Evolutionary conservation across 805 yeast species (phyloP).

Genomic region (Yarrowia sp.): DNA sequence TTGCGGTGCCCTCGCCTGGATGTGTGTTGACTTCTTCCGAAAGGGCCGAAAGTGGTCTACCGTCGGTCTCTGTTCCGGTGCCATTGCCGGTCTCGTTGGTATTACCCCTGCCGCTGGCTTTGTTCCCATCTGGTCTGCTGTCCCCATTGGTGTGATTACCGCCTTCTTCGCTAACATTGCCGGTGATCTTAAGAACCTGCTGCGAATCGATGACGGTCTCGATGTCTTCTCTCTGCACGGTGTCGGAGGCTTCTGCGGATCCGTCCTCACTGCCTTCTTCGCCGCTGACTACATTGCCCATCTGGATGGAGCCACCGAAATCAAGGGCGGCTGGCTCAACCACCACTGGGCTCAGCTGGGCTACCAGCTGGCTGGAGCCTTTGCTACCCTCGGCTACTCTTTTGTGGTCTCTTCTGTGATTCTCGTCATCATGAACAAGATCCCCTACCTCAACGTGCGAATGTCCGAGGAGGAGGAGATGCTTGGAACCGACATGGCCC

Average conservation of each 20-base stretch:
- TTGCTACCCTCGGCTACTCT: constrained; percentile 79
- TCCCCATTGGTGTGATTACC: constrained; percentile 81
- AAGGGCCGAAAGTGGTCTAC: constrained; percentile 93
- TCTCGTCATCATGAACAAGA: constrained; percentile 71
- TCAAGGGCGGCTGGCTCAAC: constrained; percentile 92
- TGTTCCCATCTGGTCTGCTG: constrained; percentile 90
- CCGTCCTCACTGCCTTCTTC: constrained; percentile 84
- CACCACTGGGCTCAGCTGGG: constrained; percentile 90
- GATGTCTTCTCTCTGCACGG: constrained; percentile 95
- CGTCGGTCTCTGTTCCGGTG: constrained; percentile 90
- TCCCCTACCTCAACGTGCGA: constrained; percentile 85
- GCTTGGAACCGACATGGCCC: constrained; percentile 85
- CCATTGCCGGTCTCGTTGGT: constrained; percentile 92
- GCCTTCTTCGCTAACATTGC: constrained; percentile 85
- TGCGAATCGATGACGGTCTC: constrained; percentile 92
- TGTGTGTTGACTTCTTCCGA: constrained; percentile 86
- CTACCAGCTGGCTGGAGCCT: constrained; percentile 86
- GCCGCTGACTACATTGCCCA: constrained; percentile 94
- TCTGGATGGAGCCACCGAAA: constrained; percentile 69
- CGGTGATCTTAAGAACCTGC: constrained; percentile 73
- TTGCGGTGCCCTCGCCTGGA: constrained; percentile 91
- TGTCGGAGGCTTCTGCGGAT: constrained; percentile 88
- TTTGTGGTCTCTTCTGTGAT: constrained; percentile 76
- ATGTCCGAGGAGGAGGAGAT: constrained; percentile 89
- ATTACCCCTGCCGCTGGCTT: constrained; percentile 97